These are phyloP conservation scores for Lepidium aucheri DNA, from an alignment of 345 rosid species.

Conservation along the genomic window DNA sequence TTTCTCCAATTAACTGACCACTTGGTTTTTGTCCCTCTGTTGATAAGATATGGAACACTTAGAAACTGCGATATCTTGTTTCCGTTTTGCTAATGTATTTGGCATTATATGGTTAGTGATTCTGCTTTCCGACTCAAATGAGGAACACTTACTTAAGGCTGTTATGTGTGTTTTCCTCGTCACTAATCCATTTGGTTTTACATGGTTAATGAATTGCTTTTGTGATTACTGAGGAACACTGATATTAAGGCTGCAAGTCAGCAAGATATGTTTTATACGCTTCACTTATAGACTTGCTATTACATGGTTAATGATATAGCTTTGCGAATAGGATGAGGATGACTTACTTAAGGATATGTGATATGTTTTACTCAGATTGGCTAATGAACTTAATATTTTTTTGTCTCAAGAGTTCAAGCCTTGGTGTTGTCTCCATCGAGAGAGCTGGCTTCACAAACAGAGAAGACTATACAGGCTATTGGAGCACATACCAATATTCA, in stretches of 20 bases:
- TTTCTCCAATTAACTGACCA: neutral
- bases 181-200: neutral
- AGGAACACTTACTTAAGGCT: neutral
- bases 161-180: neutral
- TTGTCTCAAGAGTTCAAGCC: conserved; percentile 63
- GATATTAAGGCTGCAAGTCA: neutral
- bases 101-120: neutral
- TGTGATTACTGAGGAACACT: neutral
- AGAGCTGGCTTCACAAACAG: conserved; percentile 91
- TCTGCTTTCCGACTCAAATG: neutral
- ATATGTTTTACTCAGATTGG: neutral
- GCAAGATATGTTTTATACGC: neutral
- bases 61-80: neutral
- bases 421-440: conserved; percentile 90
- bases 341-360: neutral
- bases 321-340: neutral
- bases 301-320: neutral
- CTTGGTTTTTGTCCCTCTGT: neutral
- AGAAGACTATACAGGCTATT: conserved; percentile 69
- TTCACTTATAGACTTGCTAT: neutral
- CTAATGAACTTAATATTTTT: neutral
- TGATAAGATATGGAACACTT: neutral
- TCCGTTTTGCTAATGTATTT: neutral
- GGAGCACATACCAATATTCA: conserved; percentile 68
- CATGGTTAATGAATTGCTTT: neutral